Evolutionary conservation across 441 rosid species (phyloP), one percentile per base, ranked within the genome.

Genomic region (Dalechampia spathulata): DNA sequence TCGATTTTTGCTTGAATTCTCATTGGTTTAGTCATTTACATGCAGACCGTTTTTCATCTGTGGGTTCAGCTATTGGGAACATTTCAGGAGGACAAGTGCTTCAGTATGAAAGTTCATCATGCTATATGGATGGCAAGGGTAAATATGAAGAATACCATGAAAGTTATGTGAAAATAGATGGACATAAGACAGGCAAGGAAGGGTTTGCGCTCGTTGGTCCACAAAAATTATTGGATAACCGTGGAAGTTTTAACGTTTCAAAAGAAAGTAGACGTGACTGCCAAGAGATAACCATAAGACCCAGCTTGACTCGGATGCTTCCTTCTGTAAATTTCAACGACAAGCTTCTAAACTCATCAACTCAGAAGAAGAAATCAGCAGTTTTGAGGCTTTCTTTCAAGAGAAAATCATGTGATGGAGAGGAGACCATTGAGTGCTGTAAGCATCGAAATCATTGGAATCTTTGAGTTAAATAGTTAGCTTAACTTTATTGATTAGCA

Each of bases 351-450:
- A 69, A 72, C 49, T 67, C 82, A 19, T 49, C 69, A 21, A 65
- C 70, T 55, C 91, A 74, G 56, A 83, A 64, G 60, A 77, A 68
- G 72, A 85, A 80, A 60, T 70, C 83, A 0, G 62, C 87, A 19
- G 80, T 87, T 63, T 75, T 71, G 49, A 73, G 92, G 67, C 90
- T 91, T 66, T 91, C 98, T 4, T 75, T 91, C 68, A 87, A 82
- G 72, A 78, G 90, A 71, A 78, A 74, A 73, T 91, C 96, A 1
- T 79, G 85, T 10, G 95, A 87, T 28, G 88, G 83, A 50, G 92
- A 87, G 39, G 96, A 81, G 65, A 73, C 69, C 38, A 63, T 60
- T 2, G 83, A 82, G 64, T 73, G 67, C 4, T 62, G 90, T 81
- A 70, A 75, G 85, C 60, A 47, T 30, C 26, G 25, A n/a, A n/a